Conservation (phyloP, 768 basidiomycete genomes). For the Termitomyces titanicus region DNA sequence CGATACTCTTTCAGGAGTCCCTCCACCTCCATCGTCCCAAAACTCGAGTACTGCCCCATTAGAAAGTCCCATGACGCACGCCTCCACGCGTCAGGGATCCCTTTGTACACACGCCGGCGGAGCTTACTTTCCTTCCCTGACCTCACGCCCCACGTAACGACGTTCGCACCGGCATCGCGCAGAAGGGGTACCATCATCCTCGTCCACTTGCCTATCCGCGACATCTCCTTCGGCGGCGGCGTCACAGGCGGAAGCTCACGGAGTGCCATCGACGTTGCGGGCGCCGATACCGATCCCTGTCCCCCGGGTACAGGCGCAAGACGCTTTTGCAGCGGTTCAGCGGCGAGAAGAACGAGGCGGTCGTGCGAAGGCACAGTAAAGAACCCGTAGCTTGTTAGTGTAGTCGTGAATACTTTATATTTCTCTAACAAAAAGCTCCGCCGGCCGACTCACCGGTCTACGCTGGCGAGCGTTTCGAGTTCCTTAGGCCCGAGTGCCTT, state of each 20-base stretch:
- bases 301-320: slow-evolving; percentile 43
- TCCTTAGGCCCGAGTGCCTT: slow-evolving; percentile 73
- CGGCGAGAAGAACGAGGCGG: slow-evolving; percentile 70
- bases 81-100: slow-evolving; percentile 95
- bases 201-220: slow-evolving; percentile 90
- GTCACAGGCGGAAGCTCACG: slow-evolving; percentile 45
- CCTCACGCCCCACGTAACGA: slow-evolving; percentile 67
- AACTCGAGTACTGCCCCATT: slow-evolving; percentile 51
- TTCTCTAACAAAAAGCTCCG: background rate
- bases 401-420: slow-evolving; percentile 7
- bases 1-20: slow-evolving; percentile 48
- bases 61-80: slow-evolving; percentile 88
- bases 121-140: slow-evolving; percentile 65
- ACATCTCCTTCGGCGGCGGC: slow-evolving; percentile 57
- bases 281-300: slow-evolving; percentile 41
- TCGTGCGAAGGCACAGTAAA: slow-evolving; percentile 79
- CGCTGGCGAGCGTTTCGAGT: slow-evolving; percentile 60
- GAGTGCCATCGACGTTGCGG: slow-evolving; percentile 43
- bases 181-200: slow-evolving; percentile 74
- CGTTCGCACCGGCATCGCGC: slow-evolving; percentile 76
- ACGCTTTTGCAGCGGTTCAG: slow-evolving; percentile 59
- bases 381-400: slow-evolving; percentile 79
- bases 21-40: slow-evolving; percentile 41
- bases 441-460: slow-evolving; percentile 74
- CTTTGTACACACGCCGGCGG: slow-evolving; percentile 83